Conservation (phyloP, 192 early-diverging fungal genomes). For the Entomortierella lignicola region DNA sequence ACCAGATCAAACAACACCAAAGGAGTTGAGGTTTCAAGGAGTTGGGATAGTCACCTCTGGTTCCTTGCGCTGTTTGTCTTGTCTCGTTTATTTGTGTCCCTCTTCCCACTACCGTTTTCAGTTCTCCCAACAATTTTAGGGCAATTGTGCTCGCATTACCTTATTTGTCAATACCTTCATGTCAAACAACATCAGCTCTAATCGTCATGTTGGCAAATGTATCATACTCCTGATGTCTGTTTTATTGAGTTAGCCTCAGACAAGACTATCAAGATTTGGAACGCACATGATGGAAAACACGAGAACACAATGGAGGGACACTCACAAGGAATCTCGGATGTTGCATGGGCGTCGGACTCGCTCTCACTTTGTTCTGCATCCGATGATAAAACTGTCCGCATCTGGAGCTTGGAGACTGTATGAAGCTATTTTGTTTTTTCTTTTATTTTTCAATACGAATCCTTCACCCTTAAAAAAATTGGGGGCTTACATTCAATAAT, state of each 20-base stretch:
- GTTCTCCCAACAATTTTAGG: too few relatives aligned
- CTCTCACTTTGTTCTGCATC: constrained; percentile 87
- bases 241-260: constrained; percentile 80
- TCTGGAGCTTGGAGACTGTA: constrained; percentile 90
- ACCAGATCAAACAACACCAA: background rate
- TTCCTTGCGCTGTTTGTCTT: constrained; percentile 1
- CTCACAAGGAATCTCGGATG: constrained; percentile 92
- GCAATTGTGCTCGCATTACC: too few relatives aligned
- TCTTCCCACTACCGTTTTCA: background rate
- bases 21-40: background rate
- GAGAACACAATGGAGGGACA: constrained; percentile 92
- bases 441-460: too few relatives aligned
- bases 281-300: constrained; percentile 86
- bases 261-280: constrained; percentile 95
- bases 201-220: background rate
- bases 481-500: too few relatives aligned
- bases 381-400: constrained; percentile 95
- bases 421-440: constrained; percentile 8
- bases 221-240: background rate
- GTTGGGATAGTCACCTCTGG: too few relatives aligned
- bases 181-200: background rate
- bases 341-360: constrained; percentile 96
- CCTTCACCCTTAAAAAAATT: too few relatives aligned
- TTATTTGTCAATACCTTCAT: background rate
- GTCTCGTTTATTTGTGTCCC: too few relatives aligned